These are phyloP conservation scores for Fusarium bulbicola DNA, from an alignment of 2,329 filamentous ascomycete species.

Conservation along the genomic window DNA sequence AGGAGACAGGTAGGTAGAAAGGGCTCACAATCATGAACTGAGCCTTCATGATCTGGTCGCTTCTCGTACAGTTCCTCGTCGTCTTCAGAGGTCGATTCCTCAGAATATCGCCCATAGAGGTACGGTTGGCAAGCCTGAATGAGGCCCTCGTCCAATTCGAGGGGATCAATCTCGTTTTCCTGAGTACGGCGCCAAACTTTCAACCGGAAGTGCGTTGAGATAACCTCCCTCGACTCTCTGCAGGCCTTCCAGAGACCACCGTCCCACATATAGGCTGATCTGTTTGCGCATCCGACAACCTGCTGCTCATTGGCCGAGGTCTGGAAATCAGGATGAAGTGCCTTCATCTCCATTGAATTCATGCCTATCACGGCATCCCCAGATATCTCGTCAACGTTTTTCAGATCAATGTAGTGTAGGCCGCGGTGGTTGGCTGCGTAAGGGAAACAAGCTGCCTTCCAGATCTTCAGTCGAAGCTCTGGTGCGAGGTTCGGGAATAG, in stretches of 20 bases:
- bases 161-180: accelerated
- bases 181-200: accelerated
- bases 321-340: not conserved
- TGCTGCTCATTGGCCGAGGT: not conserved
- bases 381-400: too few species aligned
- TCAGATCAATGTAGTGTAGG: not conserved
- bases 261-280: slow-evolving; percentile 10
- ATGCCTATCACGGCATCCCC: too few species aligned
- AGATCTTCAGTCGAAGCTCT: not conserved
- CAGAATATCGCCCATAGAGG: accelerated
- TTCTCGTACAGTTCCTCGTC: too few species aligned
- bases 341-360: not conserved
- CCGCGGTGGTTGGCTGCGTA: not conserved
- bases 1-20: not conserved
- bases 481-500: not conserved
- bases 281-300: not conserved
- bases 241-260: slow-evolving; percentile 6
- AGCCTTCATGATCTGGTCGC: too few species aligned
- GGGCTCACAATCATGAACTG: too few species aligned
- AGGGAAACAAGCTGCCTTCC: not conserved
- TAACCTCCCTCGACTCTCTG: not conserved
- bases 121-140: not conserved
- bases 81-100: not conserved
- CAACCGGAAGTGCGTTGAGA: not conserved
- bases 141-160: not conserved